These are phyloP conservation scores for Exophiala bonariae DNA, from an alignment of 2,329 filamentous ascomycete genomes.

Conservation along the genomic window DNA sequence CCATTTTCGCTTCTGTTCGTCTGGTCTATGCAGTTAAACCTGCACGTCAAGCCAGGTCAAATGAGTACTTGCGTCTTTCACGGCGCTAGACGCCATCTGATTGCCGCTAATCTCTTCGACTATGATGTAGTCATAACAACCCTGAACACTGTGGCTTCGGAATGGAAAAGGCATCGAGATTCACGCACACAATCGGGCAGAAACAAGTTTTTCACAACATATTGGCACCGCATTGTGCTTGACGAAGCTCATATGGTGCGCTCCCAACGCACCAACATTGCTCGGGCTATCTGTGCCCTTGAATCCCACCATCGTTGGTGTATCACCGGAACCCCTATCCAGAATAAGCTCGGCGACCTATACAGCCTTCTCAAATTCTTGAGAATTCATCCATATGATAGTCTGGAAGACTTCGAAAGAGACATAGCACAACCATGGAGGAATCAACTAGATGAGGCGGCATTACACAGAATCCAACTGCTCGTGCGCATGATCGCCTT, in stretches of 20 bases:
- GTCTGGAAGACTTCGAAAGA: slow-evolving; percentile 39
- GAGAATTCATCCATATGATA: slow-evolving; percentile 42
- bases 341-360: slow-evolving; percentile 48
- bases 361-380: slow-evolving; percentile 47
- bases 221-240: slow-evolving; percentile 43
- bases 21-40: too few relatives aligned
- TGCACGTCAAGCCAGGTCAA: too few relatives aligned
- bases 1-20: neutral
- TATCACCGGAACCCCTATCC: slow-evolving; percentile 52
- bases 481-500: slow-evolving; percentile 15
- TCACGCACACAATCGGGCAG: slow-evolving; percentile 17
- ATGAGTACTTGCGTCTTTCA: too few relatives aligned
- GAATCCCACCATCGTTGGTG: slow-evolving; percentile 43
- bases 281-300: slow-evolving; percentile 41
- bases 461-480: slow-evolving; percentile 2
- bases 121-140: slow-evolving; percentile 42
- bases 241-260: slow-evolving; percentile 48
- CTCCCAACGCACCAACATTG: slow-evolving; percentile 36
- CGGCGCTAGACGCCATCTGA: too few relatives aligned
- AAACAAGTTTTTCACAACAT: slow-evolving; percentile 29
- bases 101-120: too few relatives aligned
- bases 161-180: slow-evolving; percentile 32
- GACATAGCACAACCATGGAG: slow-evolving; percentile 33
- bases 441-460: slow-evolving; percentile 8
- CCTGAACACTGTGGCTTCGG: slow-evolving; percentile 42